phyloP scores from a whole-genome alignment of 768 basidiomycete genomes.

The Collybiopsis confluens region DNA sequence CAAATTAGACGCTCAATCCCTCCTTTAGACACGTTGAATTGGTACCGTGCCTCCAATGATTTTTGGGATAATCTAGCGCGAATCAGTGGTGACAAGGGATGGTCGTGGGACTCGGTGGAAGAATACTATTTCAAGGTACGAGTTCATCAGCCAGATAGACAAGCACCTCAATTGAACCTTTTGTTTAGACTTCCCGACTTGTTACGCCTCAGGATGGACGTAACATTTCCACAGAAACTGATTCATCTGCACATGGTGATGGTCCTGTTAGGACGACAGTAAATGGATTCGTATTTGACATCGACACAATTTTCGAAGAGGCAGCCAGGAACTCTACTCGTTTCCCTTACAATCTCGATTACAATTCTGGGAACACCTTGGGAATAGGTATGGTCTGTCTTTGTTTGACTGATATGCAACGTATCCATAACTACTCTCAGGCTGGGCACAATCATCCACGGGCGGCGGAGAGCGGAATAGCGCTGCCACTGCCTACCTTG shows the following conservation, averaged over 20 bases:
- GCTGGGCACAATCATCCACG: conserved; percentile 17
- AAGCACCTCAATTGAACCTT: neutral
- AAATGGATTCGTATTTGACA: conserved; percentile 13
- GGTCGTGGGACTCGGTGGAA: conserved; percentile 22
- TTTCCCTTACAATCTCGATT: conserved; percentile 25
- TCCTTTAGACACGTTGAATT: conserved; percentile 19
- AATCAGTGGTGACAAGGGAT: conserved; percentile 16
- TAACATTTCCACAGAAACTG: conserved; percentile 21
- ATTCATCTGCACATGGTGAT: conserved; percentile 21
- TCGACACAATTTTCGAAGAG: conserved; percentile 20
- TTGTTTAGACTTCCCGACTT: conserved; percentile 15
- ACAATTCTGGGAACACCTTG: conserved; percentile 24
- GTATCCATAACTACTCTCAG: conserved; percentile 30
- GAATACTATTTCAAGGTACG: conserved; percentile 15
- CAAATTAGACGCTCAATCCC: neutral
- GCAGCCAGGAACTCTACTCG: conserved; percentile 19
- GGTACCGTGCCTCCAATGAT: conserved; percentile 20
- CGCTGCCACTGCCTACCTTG: conserved; percentile 27
- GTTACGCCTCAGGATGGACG: conserved; percentile 23
- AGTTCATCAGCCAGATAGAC: too few relatives aligned
- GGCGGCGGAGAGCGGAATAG: conserved; percentile 17
- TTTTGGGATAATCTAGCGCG: conserved; percentile 22
- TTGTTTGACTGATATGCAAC: conserved; percentile 8
- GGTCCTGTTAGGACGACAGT: conserved; percentile 17
- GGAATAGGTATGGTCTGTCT: conserved; percentile 26